Evolutionary conservation across 2,329 filamentous ascomycete genomes (phyloP).

Genomic region (Harringtonia lauricola): DNA sequence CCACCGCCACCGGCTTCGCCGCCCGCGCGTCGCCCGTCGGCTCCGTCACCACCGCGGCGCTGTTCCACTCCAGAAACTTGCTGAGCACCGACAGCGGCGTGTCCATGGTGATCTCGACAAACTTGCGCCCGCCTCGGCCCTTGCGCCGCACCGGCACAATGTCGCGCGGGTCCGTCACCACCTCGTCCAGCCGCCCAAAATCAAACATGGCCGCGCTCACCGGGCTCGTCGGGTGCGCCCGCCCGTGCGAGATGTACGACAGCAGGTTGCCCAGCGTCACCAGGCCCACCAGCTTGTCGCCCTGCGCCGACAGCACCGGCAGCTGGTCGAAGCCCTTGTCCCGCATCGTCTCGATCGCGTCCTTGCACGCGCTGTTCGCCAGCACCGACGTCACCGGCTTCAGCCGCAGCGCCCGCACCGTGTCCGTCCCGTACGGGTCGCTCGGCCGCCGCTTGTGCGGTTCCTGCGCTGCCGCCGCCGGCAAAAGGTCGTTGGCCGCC

Average conservation of each 20-base stretch:
- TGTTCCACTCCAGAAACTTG: slow-evolving; percentile 97
- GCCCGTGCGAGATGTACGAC: slow-evolving; percentile 75
- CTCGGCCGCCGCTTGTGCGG: slow-evolving; percentile 25
- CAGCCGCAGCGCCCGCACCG: slow-evolving; percentile 70
- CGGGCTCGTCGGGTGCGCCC: slow-evolving; percentile 60
- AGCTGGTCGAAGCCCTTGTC: slow-evolving; percentile 98
- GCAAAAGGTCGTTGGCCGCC: slow-evolving; percentile 84
- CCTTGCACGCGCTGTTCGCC: slow-evolving; percentile 59
- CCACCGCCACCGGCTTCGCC: slow-evolving; percentile 74
- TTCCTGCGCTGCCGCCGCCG: slow-evolving; percentile 30
- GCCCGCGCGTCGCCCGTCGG: slow-evolving; percentile 39
- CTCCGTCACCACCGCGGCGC: slow-evolving; percentile 88
- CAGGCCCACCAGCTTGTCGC: slow-evolving; percentile 70
- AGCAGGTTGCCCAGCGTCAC: slow-evolving; percentile 93
- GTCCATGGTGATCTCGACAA: slow-evolving; percentile 88
- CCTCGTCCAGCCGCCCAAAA: slow-evolving; percentile 77
- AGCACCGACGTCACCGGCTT: slow-evolving; percentile 88
- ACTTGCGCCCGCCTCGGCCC: slow-evolving; percentile 53
- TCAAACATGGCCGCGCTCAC: slow-evolving; percentile 95
- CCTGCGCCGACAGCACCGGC: slow-evolving; percentile 65
- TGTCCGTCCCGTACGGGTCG: slow-evolving; percentile 68
- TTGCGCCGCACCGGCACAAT: slow-evolving; percentile 26
- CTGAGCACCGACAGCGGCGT: slow-evolving; percentile 75
- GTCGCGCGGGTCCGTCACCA: slow-evolving; percentile 76
- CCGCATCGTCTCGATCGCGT: slow-evolving; percentile 95